phyloP scores from a whole-genome alignment of 768 basidiomycete species.

The Kondoa malvinella region DNA sequence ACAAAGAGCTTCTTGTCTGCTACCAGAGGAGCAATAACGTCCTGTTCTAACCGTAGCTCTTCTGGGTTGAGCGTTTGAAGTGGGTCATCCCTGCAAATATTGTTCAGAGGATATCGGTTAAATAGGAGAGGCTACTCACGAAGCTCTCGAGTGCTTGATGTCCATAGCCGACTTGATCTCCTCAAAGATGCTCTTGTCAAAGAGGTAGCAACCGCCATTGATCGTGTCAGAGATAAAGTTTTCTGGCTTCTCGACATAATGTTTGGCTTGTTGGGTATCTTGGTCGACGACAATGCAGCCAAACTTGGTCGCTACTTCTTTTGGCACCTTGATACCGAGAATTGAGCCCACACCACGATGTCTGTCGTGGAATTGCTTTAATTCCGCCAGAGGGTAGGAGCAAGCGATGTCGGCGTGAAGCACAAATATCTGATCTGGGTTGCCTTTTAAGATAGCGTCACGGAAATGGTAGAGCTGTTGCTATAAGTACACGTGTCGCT shows the following conservation, averaged over 20 bases:
- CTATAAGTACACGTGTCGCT: neutral
- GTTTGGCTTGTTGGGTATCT: conserved; percentile 24
- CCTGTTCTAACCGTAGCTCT: conserved; percentile 36
- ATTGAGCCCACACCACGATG: conserved; percentile 37
- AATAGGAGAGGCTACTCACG: conserved; percentile 23
- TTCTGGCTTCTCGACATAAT: conserved; percentile 38
- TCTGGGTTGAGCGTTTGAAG: conserved; percentile 32
- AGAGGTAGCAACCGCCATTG: conserved; percentile 35
- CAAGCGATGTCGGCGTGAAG: conserved; percentile 37
- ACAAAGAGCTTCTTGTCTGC: conserved; percentile 34
- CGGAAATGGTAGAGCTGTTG: conserved; percentile 20
- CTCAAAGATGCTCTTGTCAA: conserved; percentile 35
- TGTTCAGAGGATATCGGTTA: conserved; percentile 2
- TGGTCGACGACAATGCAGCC: conserved; percentile 36
- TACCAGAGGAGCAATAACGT: conserved; percentile 36
- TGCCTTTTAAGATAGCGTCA: conserved; percentile 21
- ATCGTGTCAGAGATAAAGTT: conserved; percentile 35
- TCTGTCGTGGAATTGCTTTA: conserved; percentile 32
- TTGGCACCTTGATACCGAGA: conserved; percentile 34
- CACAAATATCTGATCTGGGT: conserved; percentile 35
- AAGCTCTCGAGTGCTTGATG: conserved; percentile 31
- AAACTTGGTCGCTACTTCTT: conserved; percentile 33
- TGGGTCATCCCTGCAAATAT: conserved; percentile 29
- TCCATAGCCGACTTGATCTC: conserved; percentile 37
- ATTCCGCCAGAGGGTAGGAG: conserved; percentile 29